Conservation (phyloP, 2,329 filamentous ascomycete species). For the Boeremia lycopersici region DNA sequence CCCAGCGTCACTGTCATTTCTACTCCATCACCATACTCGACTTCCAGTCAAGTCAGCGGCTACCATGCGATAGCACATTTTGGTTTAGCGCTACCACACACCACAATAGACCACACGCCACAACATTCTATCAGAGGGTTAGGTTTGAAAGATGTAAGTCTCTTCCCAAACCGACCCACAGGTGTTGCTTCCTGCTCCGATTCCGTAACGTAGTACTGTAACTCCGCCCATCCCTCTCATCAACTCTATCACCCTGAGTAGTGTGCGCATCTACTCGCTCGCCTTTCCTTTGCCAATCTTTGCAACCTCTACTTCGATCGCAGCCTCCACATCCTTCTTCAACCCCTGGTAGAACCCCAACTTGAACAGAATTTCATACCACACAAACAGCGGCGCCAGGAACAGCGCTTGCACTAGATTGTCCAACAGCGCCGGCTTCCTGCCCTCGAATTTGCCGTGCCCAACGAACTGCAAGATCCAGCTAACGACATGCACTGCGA, state of each 20-base stretch:
- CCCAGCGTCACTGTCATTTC: too few species aligned
- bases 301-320: constrained; percentile 53
- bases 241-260: not conserved
- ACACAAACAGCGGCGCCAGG: constrained; percentile 93
- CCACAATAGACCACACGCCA: too few species aligned
- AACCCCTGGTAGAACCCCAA: constrained; percentile 74
- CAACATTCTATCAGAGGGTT: too few species aligned
- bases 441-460: constrained; percentile 84
- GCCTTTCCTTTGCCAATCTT: constrained; percentile 51
- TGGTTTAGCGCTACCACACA: too few species aligned
- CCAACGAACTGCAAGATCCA: constrained; percentile 93
- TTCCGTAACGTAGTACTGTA: not conserved
- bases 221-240: not conserved
- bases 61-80: too few species aligned
- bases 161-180: too few species aligned
- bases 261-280: not conserved
- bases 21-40: too few species aligned
- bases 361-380: constrained; percentile 89
- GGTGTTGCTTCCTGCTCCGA: not conserved
- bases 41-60: too few species aligned
- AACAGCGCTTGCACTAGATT: constrained; percentile 91
- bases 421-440: constrained; percentile 86
- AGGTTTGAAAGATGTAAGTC: too few species aligned
- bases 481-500: constrained; percentile 70
- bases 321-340: constrained; percentile 54